Base-by-base conservation (phyloP, 2,329 filamentous ascomycete genomes). In the Arthrobotrys iridis region DNA sequence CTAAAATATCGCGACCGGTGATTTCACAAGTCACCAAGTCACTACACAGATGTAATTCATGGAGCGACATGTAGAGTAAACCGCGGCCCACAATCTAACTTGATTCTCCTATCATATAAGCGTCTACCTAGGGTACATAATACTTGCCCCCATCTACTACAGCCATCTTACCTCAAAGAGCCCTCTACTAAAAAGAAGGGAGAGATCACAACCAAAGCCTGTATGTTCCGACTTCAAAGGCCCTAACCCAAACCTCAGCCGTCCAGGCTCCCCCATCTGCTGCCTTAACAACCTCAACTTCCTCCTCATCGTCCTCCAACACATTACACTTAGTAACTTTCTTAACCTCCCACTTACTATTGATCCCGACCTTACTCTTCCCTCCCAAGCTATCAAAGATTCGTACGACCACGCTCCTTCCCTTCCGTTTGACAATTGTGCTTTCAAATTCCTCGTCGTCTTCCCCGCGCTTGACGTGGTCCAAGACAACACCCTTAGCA, bases 401-500 rank as follows among this genome's bases (percentile, higher is more conserved):
- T 0, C 95, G 87, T 71, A 97, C 78, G 73, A 99, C 90, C 50
- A 98, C 86, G 81, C 91, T 96, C 81, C 88, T 87, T 0, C 92
- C 93, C 78, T 88, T 87, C 68, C 91, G 88, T 77, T 85, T 85
- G 2, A 87, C 86, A 30, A 94, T 83, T 20, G 87, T 87, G 2
- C 85, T 86, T 13, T 85, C 82, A 45, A 93, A 87, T 78, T 93
- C 91, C 79, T 90, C 89, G 78, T 94, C 91, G 79, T 94, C 91
- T 81, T 94, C 91, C n/a, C 92, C 95, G 68, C 95, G 90, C 86
- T 99, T 99, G 82, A 99, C 87, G 0, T 90, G 90, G 81, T 99
- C 95, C 0, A 99, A 85, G 2, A 99, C 85, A 18, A 99, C 76
- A 6, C 71, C 76, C 24, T 77, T 64, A 4, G 66, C 76, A 4